phyloP scores from a whole-genome alignment of 148 eudicot species.

The Nepenthes mirabilis region DNA sequence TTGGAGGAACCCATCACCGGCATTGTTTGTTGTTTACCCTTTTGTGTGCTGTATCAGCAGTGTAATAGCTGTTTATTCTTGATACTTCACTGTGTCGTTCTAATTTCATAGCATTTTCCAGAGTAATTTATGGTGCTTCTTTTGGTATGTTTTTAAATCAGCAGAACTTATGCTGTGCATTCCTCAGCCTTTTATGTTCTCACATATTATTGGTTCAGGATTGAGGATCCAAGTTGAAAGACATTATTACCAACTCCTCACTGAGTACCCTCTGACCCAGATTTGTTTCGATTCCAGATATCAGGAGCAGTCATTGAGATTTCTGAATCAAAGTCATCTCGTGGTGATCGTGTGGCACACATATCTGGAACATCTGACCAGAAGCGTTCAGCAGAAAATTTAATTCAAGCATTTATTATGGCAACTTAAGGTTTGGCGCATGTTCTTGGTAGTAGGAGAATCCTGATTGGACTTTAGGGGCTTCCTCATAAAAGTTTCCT shows the following conservation, averaged over 20 bases:
- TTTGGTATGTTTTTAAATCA: too few relatives aligned
- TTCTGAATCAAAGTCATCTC: conserved; percentile 59
- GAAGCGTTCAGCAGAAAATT: conserved; percentile 82
- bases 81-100: too few relatives aligned
- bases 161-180: too few relatives aligned
- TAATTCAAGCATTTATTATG: conserved; percentile 89
- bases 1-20: too few relatives aligned
- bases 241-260: background rate
- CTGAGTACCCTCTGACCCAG: conserved; percentile 10
- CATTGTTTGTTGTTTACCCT: too few relatives aligned
- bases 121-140: too few relatives aligned
- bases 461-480: conserved; percentile 17
- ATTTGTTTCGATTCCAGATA: conserved; percentile 35
- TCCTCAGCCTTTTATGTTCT: too few relatives aligned
- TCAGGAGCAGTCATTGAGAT: conserved; percentile 86
- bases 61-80: too few relatives aligned
- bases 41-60: too few relatives aligned
- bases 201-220: background rate
- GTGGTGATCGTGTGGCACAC: conserved; percentile 75
- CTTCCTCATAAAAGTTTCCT: conserved; percentile 12
- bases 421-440: conserved; percentile 36
- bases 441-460: conserved; percentile 22
- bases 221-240: background rate
- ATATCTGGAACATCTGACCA: conserved; percentile 85
- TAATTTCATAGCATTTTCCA: too few relatives aligned